Evolutionary conservation across 805 yeast species (phyloP), one percentile per base, ranked within the genome.

Genomic region (Yarrowia alimentaria): DNA sequence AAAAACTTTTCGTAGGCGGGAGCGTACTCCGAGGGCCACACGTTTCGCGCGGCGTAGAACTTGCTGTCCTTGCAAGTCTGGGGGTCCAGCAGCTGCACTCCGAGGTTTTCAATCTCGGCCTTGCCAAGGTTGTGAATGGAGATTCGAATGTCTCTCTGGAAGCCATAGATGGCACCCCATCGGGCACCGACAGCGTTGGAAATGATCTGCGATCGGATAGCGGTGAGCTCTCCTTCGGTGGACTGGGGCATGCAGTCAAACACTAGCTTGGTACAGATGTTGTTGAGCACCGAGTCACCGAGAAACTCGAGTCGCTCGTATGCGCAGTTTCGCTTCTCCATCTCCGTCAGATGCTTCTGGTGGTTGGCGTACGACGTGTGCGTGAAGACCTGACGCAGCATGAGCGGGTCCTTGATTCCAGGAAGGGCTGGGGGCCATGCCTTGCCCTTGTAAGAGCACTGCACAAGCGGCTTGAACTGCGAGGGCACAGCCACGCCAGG

Each of bases 251-350:
- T 85, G 51, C 75, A 66, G 20, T 77, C 72, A 59, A 74, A 88
- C 13, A 87, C 71, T 32, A 90, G 73, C 53, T 76, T 69, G 0
- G 96, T 83, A 50, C 85, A 80, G n/a, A 82, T 70, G 50, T 76
- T 76, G 61, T 86, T 85, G 54, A 91, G 68, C 16, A 88, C 77
- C 1, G 97, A 81, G 68, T 91, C 98, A 12, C 98, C 98, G 34
- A 87, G 69, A 61, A 88, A 91, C 68, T 91, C 98, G 17, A 89
- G 70, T 43, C 96, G 73, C 70, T 90, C 97, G 64, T 91, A 86
- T 59, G 87, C 90, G 2, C 81, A 69, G 47, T 73, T 69, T 19
- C 83, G 69, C 5, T 77, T 64, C 55, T 77, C 76, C 56, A 77
- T 78, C 54, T 81, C 79, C 12, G 82, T 75, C 3, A n/a, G n/a